phyloP scores from a whole-genome alignment of 2,329 filamentous ascomycete species.

The Domatiomyces catenatus region DNA sequence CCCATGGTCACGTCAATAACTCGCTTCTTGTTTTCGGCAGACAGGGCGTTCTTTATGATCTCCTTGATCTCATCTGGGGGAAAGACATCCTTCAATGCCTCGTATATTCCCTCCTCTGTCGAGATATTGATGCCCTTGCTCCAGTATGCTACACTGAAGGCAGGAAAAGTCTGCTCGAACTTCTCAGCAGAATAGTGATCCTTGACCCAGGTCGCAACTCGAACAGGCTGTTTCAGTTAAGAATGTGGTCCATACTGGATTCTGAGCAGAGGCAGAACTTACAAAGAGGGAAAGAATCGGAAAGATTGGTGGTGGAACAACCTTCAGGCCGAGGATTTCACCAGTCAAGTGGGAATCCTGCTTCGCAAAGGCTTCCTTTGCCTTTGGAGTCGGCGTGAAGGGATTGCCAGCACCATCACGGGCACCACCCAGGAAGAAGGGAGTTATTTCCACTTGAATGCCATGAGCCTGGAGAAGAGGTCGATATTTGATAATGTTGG shows the following conservation, averaged over 20 bases:
- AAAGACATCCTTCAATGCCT: constrained; percentile 10
- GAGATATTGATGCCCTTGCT: constrained; percentile 12
- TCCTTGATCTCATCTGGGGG: constrained; percentile 9
- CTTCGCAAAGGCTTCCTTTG: no score
- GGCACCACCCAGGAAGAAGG: no score
- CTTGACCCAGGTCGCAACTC: constrained; percentile 11
- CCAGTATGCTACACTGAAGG: constrained; percentile 10
- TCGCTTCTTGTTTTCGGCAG: constrained; percentile 9
- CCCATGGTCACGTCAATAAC: constrained; percentile 10
- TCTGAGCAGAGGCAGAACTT: background rate
- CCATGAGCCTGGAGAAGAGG: no score
- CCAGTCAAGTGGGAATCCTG: no score
- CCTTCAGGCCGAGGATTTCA: no score
- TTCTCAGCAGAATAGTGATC: constrained; percentile 11
- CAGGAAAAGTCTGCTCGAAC: constrained; percentile 9
- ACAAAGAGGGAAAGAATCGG: constrained; percentile 11
- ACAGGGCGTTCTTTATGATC: constrained; percentile 9
- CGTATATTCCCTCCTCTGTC: constrained; percentile 5
- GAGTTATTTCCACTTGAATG: no score
- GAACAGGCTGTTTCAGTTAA: constrained; percentile 4
- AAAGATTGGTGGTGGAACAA: background rate
- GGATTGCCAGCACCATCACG: no score
- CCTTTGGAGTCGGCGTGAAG: no score
- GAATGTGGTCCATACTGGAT: background rate
- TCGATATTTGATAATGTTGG: no score